Percentiles rank a stretch among this genome's conserved stretches.
Conservation (phyloP, 176 grass and related monocot genomes). For the Oropetium thomaeum region DNA sequence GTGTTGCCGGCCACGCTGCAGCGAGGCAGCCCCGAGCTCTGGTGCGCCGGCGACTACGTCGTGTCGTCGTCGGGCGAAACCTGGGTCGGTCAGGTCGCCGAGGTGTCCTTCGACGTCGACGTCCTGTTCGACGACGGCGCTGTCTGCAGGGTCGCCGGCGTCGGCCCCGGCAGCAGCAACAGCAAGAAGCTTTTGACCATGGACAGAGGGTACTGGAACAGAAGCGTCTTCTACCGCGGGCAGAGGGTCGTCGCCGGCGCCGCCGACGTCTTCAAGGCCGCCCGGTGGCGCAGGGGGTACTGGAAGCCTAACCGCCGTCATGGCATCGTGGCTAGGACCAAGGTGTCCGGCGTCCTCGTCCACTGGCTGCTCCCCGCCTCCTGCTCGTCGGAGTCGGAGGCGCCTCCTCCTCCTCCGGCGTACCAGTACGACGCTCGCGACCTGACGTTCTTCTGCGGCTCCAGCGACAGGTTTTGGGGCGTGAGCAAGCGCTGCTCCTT, state of each 20-base stretch:
- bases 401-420: background rate
- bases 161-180: too few relatives aligned
- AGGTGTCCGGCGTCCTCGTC: constrained; percentile 5
- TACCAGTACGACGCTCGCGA: background rate
- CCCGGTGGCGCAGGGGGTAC: constrained; percentile 11
- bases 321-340: background rate
- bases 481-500: background rate
- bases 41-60: too few relatives aligned
- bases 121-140: background rate
- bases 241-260: background rate
- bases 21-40: too few relatives aligned
- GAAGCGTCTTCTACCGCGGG: background rate
- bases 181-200: rapidly evolving
- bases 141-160: background rate
- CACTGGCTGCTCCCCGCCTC: constrained; percentile 15
- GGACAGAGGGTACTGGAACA: background rate
- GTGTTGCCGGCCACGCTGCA: too few relatives aligned
- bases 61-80: too few relatives aligned
- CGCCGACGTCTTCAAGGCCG: background rate
- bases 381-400: background rate
- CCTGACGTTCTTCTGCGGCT: background rate
- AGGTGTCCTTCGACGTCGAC: background rate
- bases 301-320: background rate
- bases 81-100: background rate
- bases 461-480: background rate